These are phyloP conservation scores for Naegleria lovaniensis DNA, from an alignment of 208 protist genomes.

Conservation along the genomic window DNA sequence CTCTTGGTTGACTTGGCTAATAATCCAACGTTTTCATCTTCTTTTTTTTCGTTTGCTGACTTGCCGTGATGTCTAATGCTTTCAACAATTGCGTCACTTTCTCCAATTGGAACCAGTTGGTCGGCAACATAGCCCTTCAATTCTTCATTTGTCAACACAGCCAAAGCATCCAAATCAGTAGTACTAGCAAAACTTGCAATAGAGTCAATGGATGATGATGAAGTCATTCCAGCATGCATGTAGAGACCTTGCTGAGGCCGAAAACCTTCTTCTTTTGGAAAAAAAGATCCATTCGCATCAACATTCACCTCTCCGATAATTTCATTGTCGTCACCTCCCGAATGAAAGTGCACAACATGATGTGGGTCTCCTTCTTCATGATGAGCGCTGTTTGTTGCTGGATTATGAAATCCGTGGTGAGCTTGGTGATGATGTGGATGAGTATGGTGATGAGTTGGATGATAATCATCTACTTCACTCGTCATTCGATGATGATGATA, in stretches of 20 bases:
- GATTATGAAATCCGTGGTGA: too few relatives aligned
- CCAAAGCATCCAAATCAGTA: background rate
- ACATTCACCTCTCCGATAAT: background rate
- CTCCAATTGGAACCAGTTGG: background rate
- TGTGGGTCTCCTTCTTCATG: too few relatives aligned
- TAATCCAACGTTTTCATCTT: background rate
- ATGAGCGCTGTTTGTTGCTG: too few relatives aligned
- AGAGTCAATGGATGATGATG: background rate
- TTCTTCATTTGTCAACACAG: background rate
- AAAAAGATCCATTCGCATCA: background rate
- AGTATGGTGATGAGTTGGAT: background rate
- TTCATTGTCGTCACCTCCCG: too few relatives aligned
- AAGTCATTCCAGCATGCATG: background rate
- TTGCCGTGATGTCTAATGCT: background rate
- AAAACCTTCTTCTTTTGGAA: background rate
- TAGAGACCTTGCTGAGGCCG: background rate
- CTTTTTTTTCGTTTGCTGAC: background rate
- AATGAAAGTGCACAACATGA: too few relatives aligned
- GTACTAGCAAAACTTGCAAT: background rate
- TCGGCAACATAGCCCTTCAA: background rate
- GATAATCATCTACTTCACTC: background rate
- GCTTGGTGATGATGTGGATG: too few relatives aligned
- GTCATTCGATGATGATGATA: background rate
- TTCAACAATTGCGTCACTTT: background rate
- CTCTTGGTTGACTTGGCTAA: background rate